Base-by-base conservation (phyloP, 495 filamentous ascomycete genomes). In the Pseudotulostoma volvatum region DNA sequence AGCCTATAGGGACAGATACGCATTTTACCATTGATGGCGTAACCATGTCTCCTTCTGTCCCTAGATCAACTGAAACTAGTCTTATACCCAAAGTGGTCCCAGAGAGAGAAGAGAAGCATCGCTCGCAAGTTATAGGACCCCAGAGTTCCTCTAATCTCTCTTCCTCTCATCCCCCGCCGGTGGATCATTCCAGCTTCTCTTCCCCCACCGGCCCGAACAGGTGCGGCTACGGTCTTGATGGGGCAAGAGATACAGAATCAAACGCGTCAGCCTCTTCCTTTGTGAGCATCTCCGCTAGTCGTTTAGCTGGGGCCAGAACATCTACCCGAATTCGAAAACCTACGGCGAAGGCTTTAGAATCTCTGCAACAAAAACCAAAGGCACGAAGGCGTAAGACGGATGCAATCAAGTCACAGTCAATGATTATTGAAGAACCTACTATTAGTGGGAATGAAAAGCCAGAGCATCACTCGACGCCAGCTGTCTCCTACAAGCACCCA, bases 241-340 rank as follows among this genome's bases (percentile, higher is more conserved):
- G 49, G 18, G 43, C 55, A 18, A 40, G 38, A 4, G 11, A 11
- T 11, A 11, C 11, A 11, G 23, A 28, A 11, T 5, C 5, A 5
- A 55, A 54, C 8, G 31, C 33, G 7, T 48, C 48, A 8, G 49
- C 48, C 1, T 48, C 56, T 7, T 53, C 62, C 14, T 49, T 53
- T 4, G 55, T 50, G 16, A 36, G 47, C 20, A 46, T 57, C 9
- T 56, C 60, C 9, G 51, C 50, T 7, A 43, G 43, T 0, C 55
- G 44, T 3, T 53, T 47, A 0, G 31, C 41, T 2, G 44, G 31
- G 16, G 44, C 47, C 8, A 51, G 60, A 4, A 45, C 50, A 3
- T 65, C 63, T 5, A 44, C 51, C 0, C 51, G 63, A 1, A 9
- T 55, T 16, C 55, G 63, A 7, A 65, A 65, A 36, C 60, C 60